Evolutionary conservation across 2,329 filamentous ascomycete genomes (phyloP).

Genomic region (Fusarium nematophilum): DNA sequence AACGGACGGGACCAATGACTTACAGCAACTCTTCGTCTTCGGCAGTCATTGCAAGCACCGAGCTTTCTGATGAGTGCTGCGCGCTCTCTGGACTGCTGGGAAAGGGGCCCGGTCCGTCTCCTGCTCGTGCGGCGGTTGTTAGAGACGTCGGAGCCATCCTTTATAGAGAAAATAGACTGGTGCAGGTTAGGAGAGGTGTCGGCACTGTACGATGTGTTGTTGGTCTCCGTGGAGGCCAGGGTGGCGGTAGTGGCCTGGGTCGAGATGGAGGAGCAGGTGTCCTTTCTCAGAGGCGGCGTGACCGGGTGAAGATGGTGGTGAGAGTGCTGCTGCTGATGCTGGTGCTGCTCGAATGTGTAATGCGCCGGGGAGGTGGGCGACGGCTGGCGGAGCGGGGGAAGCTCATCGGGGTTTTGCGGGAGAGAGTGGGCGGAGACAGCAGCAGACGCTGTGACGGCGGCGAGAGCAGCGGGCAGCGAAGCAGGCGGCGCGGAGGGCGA

Average conservation of each 20-base stretch:
- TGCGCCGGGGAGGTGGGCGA: constrained; percentile 43
- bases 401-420: constrained; percentile 41
- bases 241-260: constrained; percentile 61
- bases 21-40: constrained; percentile 68
- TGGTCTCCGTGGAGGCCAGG: constrained; percentile 59
- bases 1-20: constrained; percentile 47
- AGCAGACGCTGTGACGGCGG: constrained; percentile 35
- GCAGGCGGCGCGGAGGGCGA: constrained; percentile 43
- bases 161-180: constrained; percentile 66
- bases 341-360: constrained; percentile 44
- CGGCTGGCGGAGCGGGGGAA: constrained; percentile 43
- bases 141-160: constrained; percentile 66
- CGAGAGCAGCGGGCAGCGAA: constrained; percentile 41
- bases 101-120: constrained; percentile 69
- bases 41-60: constrained; percentile 67
- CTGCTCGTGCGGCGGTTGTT: constrained; percentile 66
- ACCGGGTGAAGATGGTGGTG: constrained; percentile 45
- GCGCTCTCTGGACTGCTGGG: constrained; percentile 67
- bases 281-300: constrained; percentile 55
- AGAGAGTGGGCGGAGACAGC: constrained; percentile 35
- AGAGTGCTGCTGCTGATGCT: constrained; percentile 40
- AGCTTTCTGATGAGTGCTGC: constrained; percentile 70
- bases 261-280: constrained; percentile 65
- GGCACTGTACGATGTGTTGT: constrained; percentile 63
- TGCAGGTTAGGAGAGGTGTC: constrained; percentile 62